Evolutionary conservation across 2,329 filamentous ascomycete species (phyloP).

Genomic region (Mariannaea sp.): DNA sequence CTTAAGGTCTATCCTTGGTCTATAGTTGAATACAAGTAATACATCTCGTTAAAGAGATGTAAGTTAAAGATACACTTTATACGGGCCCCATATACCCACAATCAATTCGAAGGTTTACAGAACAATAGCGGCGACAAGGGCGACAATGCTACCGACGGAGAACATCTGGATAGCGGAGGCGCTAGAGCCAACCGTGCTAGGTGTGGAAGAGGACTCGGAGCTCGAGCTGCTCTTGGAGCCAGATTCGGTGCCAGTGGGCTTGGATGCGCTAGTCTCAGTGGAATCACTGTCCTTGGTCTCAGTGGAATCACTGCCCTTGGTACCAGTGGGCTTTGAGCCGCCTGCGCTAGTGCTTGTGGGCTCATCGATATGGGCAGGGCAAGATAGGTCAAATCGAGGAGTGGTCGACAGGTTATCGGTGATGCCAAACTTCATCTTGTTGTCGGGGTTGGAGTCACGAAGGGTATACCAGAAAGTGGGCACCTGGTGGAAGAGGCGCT

Average conservation of each 20-base stretch:
- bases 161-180: slow-evolving; percentile 25
- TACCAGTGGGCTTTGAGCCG: slow-evolving; percentile 21
- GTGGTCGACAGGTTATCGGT: slow-evolving; percentile 57
- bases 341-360: slow-evolving; percentile 21
- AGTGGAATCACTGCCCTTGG: slow-evolving; percentile 17
- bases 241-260: slow-evolving; percentile 8
- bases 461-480: slow-evolving; percentile 67
- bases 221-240: slow-evolving; percentile 4
- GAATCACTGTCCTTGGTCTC: slow-evolving; percentile 12
- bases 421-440: slow-evolving; percentile 62
- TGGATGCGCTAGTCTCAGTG: slow-evolving; percentile 14
- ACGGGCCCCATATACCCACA: slow-evolving; percentile 31
- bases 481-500: slow-evolving; percentile 58
- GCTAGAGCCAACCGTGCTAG: slow-evolving; percentile 22
- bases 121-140: slow-evolving; percentile 32
- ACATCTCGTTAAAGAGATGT: slow-evolving; percentile 35
- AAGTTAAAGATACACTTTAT: slow-evolving; percentile 30
- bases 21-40: slow-evolving; percentile 38
- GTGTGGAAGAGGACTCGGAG: slow-evolving; percentile 21
- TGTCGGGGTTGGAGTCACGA: slow-evolving; percentile 64
- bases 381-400: slow-evolving; percentile 59
- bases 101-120: slow-evolving; percentile 35
- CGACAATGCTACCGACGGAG: slow-evolving; percentile 28
- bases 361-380: slow-evolving; percentile 38
- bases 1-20: slow-evolving; percentile 37